Conservation (phyloP, 1,284 basidiomycete species). For the Cutaneotrichosporon arboriforme region DNA sequence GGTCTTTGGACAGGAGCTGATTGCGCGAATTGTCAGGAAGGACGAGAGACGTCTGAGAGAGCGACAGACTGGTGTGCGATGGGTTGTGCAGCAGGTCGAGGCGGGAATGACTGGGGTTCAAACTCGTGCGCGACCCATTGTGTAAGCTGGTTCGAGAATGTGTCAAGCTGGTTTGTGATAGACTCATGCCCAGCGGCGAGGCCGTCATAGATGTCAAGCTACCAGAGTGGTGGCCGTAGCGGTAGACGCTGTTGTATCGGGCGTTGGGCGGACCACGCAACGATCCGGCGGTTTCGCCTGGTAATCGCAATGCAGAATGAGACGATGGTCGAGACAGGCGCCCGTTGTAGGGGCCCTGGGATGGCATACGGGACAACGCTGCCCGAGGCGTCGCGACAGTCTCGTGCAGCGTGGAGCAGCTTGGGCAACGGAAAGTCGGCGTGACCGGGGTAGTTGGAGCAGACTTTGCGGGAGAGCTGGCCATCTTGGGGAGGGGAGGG, state of each 20-base stretch:
- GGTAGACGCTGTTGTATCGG: constrained; percentile 3
- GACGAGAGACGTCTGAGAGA: constrained; percentile 16
- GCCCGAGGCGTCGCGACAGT: background rate
- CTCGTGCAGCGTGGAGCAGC: background rate
- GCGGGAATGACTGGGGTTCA: constrained; percentile 1
- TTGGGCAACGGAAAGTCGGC: constrained; percentile 4
- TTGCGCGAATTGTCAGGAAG: constrained; percentile 9
- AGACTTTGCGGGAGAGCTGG: background rate
- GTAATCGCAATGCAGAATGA: background rate
- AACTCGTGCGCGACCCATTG: constrained; percentile 1
- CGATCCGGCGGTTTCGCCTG: background rate
- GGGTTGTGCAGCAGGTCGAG: constrained; percentile 4
- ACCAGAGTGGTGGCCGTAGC: constrained; percentile 1
- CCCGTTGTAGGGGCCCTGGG: background rate
- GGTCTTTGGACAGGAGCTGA: constrained; percentile 31
- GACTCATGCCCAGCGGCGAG: constrained; percentile 2
- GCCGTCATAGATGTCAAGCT: background rate
- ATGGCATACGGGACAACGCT: constrained; percentile 1
- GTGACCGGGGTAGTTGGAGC: constrained; percentile 1
- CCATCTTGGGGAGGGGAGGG: background rate
- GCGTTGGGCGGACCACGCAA: constrained; percentile 3
- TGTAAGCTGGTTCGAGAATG: background rate
- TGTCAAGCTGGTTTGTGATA: constrained; percentile 3
- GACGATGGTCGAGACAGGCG: background rate
- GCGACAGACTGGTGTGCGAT: constrained; percentile 11